A percentile compares a stretch with the other conserved stretches of the same genome.
phyloP scores from a whole-genome alignment of 2,329 filamentous ascomycete genomes.

The Thelonectria rubi region DNA sequence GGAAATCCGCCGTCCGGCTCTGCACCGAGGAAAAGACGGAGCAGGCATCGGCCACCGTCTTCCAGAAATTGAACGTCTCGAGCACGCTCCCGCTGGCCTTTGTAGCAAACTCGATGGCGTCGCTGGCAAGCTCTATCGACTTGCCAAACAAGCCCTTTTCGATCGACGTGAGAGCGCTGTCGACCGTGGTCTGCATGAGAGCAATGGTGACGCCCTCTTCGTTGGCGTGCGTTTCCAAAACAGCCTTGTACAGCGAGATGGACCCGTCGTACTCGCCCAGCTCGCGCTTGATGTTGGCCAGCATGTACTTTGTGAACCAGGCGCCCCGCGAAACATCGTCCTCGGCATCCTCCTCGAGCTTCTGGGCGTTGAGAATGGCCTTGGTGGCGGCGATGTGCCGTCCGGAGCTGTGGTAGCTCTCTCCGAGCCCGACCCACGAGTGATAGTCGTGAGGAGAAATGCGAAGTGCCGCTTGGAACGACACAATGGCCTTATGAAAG shows the following conservation, averaged over 20 bases:
- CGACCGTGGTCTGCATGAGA: constrained; percentile 85
- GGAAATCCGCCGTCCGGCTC: constrained; percentile 70
- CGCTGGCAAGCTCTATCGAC: constrained; percentile 73
- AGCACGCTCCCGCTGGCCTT: constrained; percentile 67
- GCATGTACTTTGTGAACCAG: constrained; percentile 98
- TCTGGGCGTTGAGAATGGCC: constrained; percentile 86
- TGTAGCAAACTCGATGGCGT: constrained; percentile 74
- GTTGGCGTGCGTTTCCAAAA: constrained; percentile 71
- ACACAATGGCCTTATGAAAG: constrained; percentile 86
- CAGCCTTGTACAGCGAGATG: constrained; percentile 77
- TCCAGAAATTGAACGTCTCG: constrained; percentile 94
- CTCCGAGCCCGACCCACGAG: constrained; percentile 95
- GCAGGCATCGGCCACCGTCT: constrained; percentile 87
- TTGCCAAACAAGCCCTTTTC: constrained; percentile 89
- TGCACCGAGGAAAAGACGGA: constrained; percentile 84
- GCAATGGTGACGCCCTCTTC: constrained; percentile 92
- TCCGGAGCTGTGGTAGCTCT: constrained; percentile 95
- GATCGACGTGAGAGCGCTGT: constrained; percentile 79
- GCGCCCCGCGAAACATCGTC: constrained; percentile 69
- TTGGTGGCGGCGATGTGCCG: constrained; percentile 93
- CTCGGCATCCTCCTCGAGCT: constrained; percentile 69
- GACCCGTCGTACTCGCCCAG: constrained; percentile 90
- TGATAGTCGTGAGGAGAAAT: constrained; percentile 89
- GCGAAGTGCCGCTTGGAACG: constrained; percentile 88
- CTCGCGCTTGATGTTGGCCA: constrained; percentile 93